Base-by-base conservation (phyloP, 1,284 basidiomycete genomes). In the Irpex sp. region DNA sequence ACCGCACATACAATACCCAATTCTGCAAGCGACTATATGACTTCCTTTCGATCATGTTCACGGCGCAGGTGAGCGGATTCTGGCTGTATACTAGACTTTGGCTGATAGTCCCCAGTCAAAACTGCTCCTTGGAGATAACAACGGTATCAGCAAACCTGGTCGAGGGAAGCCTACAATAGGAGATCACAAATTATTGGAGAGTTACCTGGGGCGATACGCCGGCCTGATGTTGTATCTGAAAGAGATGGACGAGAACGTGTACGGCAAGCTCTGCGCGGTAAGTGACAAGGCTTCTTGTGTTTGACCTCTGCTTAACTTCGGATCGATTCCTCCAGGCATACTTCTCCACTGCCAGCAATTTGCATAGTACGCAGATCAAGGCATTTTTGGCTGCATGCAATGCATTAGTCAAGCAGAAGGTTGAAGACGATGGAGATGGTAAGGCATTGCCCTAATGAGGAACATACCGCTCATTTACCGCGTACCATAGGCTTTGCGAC, bases 141-240 rank as follows among this genome's bases (percentile, higher is more conserved):
- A 78, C 65, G 88, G 89, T 39, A 65, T 90, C 5, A 68, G 69
- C 18, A 79, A 80, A 61, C 66, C 74, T 8, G 71, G 74, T 37
- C 72, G 76, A 39, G 78, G 80, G 18, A 78, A 78, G 56, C 79
- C 83, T 4, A 74, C 74, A 6, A 75, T 94, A 35, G 72, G 81
- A 7, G 78, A 82, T 5, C 94, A 96, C 72, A 78, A 80, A 58
- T 79, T 83, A 12, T 80, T 98, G 72, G 94, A 98, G 69, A 80
- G 81, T 33, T 91, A 91, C 70, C 82, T 98, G 9, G 93, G 91
- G 28, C 82, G 88, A 56, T 98, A 98, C 73, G 87, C 90, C 55
- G 96, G 96, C 1, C 73, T 99, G 56, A 86, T 98, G 75, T 80
- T 98, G 14, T 99, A 96, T 71, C 77, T 98, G 65, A 96, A 95